Conservation (phyloP, 129 eudicot genomes). For the Lonicera japonica region DNA sequence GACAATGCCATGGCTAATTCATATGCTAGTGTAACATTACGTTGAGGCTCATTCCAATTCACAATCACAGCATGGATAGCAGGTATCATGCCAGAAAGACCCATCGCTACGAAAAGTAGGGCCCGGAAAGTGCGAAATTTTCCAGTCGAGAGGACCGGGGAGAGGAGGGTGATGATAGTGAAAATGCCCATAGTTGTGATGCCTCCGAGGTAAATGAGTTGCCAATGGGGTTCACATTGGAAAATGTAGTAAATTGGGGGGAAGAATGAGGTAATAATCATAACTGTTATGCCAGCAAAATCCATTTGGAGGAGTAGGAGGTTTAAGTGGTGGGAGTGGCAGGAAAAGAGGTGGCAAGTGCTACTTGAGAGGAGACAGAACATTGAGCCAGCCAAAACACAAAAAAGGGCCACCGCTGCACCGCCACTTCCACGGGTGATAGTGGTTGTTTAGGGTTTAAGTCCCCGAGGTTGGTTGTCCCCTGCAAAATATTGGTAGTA, state of each 20-base stretch:
- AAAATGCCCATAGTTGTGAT: constrained; percentile 66
- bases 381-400: constrained; percentile 77
- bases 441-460: constrained; percentile 38
- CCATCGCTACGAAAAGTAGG: constrained; percentile 71
- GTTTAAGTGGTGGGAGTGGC: constrained; percentile 75
- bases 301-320: constrained; percentile 55
- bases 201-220: constrained; percentile 63
- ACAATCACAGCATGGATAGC: constrained; percentile 55
- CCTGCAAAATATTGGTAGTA: constrained; percentile 35
- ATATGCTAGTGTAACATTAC: constrained; percentile 53
- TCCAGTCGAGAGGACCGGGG: constrained; percentile 66
- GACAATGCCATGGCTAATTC: constrained; percentile 73
- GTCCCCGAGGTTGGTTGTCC: constrained; percentile 47
- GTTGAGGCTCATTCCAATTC: constrained; percentile 70
- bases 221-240: constrained; percentile 73
- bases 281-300: constrained; percentile 66
- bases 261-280: constrained; percentile 96
- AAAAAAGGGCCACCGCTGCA: constrained; percentile 72
- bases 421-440: constrained; percentile 24
- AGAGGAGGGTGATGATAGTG: constrained; percentile 61
- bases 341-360: constrained; percentile 88
- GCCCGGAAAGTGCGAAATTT: constrained; percentile 67
- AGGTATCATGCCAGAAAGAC: constrained; percentile 73
- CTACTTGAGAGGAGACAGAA: constrained; percentile 93
- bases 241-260: constrained; percentile 92